Percentiles rank a stretch among this genome's conserved stretches.
phyloP scores from a whole-genome alignment of 2,329 filamentous ascomycete species.

The Paraphoma chrysanthemicola region DNA sequence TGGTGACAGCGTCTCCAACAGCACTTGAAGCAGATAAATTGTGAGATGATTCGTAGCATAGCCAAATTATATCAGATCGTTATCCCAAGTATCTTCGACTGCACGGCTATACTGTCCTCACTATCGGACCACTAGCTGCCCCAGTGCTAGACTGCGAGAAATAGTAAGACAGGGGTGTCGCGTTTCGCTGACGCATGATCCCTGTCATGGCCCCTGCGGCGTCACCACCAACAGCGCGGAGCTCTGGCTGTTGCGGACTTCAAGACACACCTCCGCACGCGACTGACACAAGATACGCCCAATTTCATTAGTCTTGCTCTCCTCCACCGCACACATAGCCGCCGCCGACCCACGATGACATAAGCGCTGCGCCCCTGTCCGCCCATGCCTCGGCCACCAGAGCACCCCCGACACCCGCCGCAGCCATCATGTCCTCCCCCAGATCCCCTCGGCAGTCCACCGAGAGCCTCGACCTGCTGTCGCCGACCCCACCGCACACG shows the following conservation, averaged over 20 bases:
- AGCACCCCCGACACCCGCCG: constrained; percentile 33
- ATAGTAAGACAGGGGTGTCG: background rate
- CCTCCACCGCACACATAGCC: background rate
- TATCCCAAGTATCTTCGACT: too few species aligned
- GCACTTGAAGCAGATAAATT: too few species aligned
- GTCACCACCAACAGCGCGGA: background rate
- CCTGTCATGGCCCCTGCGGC: background rate
- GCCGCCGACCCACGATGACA: constrained; percentile 12
- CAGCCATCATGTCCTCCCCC: constrained; percentile 48
- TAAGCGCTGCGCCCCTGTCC: constrained; percentile 15
- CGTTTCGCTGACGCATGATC: constrained; percentile 2
- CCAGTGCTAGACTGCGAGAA: too few species aligned
- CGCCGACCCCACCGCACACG: constrained; percentile 47
- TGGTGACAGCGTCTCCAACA: background rate
- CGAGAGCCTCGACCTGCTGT: constrained; percentile 58
- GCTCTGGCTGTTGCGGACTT: background rate
- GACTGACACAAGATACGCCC: background rate
- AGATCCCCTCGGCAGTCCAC: constrained; percentile 53
- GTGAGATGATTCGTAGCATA: too few species aligned
- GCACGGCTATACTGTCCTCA: too few species aligned
- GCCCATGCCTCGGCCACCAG: constrained; percentile 45
- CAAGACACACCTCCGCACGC: background rate
- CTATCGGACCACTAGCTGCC: too few species aligned
- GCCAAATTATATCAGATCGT: too few species aligned
- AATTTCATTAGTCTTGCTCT: background rate